Conservation (phyloP, 495 filamentous ascomycete species). For the Trichoderma erinaceum region DNA sequence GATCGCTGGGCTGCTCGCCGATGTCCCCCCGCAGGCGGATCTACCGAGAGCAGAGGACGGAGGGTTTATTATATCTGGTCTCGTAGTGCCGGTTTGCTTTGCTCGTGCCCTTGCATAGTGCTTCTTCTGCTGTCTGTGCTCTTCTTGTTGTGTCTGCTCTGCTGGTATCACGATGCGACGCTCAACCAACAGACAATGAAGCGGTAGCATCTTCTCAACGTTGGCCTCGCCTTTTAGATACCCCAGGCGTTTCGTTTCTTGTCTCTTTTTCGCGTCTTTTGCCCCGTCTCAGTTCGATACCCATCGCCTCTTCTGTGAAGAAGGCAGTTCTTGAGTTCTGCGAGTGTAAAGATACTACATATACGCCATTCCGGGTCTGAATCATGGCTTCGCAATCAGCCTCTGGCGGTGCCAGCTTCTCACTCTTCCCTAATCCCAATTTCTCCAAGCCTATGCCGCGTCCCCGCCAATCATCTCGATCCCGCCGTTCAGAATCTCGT, state of each 20-base stretch:
- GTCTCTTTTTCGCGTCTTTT: not conserved
- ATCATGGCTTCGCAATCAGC: constrained; percentile 30
- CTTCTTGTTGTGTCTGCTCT: constrained; percentile 10
- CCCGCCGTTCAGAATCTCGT: constrained; percentile 13
- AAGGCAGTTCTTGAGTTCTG: not conserved
- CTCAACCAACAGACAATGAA: constrained; percentile 12
- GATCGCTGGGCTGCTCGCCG: not conserved
- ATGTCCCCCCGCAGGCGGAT: not conserved
- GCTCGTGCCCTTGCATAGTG: not conserved
- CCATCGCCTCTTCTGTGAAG: constrained; percentile 5
- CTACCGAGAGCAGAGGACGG: not conserved
- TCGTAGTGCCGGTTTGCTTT: not conserved
- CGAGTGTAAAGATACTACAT: not conserved
- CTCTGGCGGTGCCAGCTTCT: constrained; percentile 38
- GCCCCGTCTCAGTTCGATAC: constrained; percentile 4
- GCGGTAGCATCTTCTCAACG: not conserved
- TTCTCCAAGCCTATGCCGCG: constrained; percentile 29
- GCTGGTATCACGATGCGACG: constrained; percentile 9
- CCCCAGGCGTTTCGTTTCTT: not conserved
- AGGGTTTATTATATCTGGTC: not conserved
- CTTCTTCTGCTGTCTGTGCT: not conserved
- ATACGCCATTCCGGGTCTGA: not conserved
- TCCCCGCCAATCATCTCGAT: constrained; percentile 29
- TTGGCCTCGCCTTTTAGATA: not conserved
- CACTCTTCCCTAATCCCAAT: constrained; percentile 44